A percentile compares a stretch with the other conserved stretches of the same genome.
Conservation (phyloP, 176 grass and related monocot genomes). For the Aegilops longissima region DNA sequence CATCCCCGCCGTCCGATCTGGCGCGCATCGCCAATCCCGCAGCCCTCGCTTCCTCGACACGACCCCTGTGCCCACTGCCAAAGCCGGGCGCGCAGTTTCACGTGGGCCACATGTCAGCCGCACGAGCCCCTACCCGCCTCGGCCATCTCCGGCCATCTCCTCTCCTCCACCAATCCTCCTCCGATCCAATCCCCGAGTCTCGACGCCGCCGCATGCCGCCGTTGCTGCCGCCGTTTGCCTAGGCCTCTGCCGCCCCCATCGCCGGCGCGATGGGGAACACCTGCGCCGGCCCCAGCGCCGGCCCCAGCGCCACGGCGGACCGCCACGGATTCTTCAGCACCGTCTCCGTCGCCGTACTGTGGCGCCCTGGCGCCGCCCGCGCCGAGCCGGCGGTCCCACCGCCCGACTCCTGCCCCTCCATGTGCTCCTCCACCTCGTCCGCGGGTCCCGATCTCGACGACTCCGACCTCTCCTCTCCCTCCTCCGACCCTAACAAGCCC, state of each 20-base stretch:
- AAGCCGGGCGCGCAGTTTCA: not conserved
- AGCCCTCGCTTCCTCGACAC: not conserved
- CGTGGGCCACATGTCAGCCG: constrained; percentile 20
- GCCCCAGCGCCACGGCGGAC: constrained; percentile 21
- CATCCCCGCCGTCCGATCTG: constrained; percentile 21
- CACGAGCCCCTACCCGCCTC: not conserved
- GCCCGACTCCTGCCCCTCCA: not conserved
- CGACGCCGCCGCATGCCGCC: constrained; percentile 17
- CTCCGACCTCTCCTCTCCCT: constrained; percentile 27
- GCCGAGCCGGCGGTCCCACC: not conserved
- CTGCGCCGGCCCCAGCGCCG: constrained; percentile 41
- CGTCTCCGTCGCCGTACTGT: constrained; percentile 50
- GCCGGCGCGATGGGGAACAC: constrained; percentile 54
- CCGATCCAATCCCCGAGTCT: constrained; percentile 31
- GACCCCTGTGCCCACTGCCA: constrained; percentile 11
- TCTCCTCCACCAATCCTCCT: constrained; percentile 21
- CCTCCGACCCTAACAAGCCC: constrained; percentile 18
- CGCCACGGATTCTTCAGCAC: constrained; percentile 56
- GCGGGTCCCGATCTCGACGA: constrained; percentile 30
- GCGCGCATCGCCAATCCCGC: not conserved
- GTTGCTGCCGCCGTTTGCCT: constrained; percentile 6
- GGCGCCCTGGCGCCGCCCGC: constrained; percentile 45
- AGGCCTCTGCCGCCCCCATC: constrained; percentile 22
- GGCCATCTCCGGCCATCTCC: constrained; percentile 30
- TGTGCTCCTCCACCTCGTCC: constrained; percentile 17